These are phyloP conservation scores for Phytophthora cajani DNA, from an alignment of 352 stramenopile species.

Conservation along the genomic window DNA sequence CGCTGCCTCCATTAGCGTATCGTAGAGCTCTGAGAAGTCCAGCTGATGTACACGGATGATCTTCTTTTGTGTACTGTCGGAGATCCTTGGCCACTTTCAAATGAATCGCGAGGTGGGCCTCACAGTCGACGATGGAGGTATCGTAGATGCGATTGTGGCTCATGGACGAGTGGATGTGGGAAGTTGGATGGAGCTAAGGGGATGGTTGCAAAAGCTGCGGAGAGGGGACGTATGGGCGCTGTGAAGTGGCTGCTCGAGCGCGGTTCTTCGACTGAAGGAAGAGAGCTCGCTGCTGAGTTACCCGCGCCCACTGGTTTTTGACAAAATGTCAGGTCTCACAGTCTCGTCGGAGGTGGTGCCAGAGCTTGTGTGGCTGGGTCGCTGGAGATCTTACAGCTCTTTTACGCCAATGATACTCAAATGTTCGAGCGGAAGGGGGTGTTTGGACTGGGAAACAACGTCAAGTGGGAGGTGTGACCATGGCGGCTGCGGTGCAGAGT, in stretches of 20 bases:
- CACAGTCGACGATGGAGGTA: background rate
- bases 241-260: conserved; percentile 14
- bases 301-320: background rate
- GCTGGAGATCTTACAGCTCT: conserved; percentile 20
- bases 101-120: conserved; percentile 7
- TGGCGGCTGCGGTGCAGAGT: conserved; percentile 8
- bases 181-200: background rate
- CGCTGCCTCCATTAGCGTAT: too few relatives aligned
- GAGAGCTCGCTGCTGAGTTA: background rate
- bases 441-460: background rate
- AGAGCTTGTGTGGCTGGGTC: conserved; percentile 5
- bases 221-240: conserved; percentile 9
- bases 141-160: conserved; percentile 1
- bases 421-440: background rate
- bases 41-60: background rate
- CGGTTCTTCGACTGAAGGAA: background rate
- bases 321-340: conserved; percentile 3
- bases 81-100: background rate
- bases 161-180: conserved; percentile 10
- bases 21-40: too few relatives aligned
- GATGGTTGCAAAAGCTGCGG: conserved; percentile 12
- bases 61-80: background rate
- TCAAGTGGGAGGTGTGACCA: conserved; percentile 5
- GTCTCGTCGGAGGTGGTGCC: conserved; percentile 16
- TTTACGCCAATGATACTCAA: conserved; percentile 13